Percentiles rank a stretch among this genome's conserved stretches.
phyloP scores from a whole-genome alignment of 345 rosid genomes.

The Eucalyptus cloeziana region DNA sequence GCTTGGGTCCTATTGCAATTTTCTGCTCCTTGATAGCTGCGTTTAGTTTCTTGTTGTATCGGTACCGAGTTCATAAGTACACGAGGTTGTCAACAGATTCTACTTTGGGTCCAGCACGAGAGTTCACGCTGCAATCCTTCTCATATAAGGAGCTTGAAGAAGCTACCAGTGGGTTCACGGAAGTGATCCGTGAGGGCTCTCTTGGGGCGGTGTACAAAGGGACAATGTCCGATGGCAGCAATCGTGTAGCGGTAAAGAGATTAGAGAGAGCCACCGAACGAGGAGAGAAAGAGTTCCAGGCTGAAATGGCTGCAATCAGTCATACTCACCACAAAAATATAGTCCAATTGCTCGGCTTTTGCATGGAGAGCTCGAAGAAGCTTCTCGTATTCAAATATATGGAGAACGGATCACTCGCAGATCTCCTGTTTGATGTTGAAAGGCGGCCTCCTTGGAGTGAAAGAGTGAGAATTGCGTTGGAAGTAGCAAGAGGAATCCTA shows the following conservation, averaged over 20 bases:
- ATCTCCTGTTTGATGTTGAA: neutral
- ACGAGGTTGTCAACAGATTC: neutral
- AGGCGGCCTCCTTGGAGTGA: neutral
- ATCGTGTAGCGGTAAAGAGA: neutral
- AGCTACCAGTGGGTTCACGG: constrained; percentile 2
- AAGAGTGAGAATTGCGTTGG: neutral
- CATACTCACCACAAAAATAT: constrained; percentile 15
- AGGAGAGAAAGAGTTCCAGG: constrained; percentile 2
- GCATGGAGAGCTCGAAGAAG: constrained; percentile 1
- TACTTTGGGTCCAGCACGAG: neutral
- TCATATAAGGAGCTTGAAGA: neutral
- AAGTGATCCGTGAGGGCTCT: neutral
- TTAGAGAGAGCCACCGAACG: neutral
- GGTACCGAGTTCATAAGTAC: neutral
- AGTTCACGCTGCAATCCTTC: constrained; percentile 1
- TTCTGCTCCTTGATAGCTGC: neutral
- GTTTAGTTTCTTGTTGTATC: neutral
- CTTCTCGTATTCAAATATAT: neutral
- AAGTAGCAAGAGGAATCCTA: neutral
- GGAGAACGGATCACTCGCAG: neutral
- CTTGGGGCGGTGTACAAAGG: constrained; percentile 19
- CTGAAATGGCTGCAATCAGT: constrained; percentile 8
- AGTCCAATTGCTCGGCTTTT: constrained; percentile 12
- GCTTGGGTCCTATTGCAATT: neutral
- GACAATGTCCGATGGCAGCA: neutral